These are phyloP conservation scores for Colletotrichum sp. DNA, from an alignment of 2,329 filamentous ascomycete species.

Conservation along the genomic window DNA sequence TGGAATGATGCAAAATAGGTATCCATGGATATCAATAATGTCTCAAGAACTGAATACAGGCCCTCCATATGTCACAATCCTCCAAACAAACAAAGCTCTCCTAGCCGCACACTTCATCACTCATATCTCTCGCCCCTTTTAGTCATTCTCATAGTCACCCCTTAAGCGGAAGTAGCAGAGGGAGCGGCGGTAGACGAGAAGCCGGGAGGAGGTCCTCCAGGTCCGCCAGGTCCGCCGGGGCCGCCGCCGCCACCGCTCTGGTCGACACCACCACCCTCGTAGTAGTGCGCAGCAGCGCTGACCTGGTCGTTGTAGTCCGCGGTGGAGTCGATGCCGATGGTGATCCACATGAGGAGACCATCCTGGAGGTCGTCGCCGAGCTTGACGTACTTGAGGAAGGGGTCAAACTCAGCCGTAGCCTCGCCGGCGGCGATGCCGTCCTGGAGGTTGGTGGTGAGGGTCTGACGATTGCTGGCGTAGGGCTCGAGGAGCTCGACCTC, in stretches of 20 bases:
- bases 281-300: constrained; percentile 8
- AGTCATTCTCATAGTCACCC: not conserved
- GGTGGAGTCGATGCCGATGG: constrained; percentile 51
- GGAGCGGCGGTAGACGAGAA: not conserved
- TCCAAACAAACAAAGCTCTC: not conserved
- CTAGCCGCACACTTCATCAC: not conserved
- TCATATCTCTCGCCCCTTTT: not conserved
- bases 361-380: constrained; percentile 58
- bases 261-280: constrained; percentile 16
- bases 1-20: not conserved
- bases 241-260: not conserved
- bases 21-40: not conserved
- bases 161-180: not conserved
- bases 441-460: constrained; percentile 54
- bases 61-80: not conserved
- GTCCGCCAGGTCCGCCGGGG: not conserved
- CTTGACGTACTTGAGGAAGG: constrained; percentile 61
- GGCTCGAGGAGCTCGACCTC: constrained; percentile 53
- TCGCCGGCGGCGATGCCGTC: constrained; percentile 49
- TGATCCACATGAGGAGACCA: constrained; percentile 61
- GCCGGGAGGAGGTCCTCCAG: not conserved
- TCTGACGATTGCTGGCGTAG: constrained; percentile 50
- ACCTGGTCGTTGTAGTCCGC: constrained; percentile 18
- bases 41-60: not conserved
- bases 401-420: constrained; percentile 49